A percentile compares a stretch with the other conserved stretches of the same genome.
phyloP scores from a whole-genome alignment of 768 basidiomycete species.

The Lentinula detonsa region DNA sequence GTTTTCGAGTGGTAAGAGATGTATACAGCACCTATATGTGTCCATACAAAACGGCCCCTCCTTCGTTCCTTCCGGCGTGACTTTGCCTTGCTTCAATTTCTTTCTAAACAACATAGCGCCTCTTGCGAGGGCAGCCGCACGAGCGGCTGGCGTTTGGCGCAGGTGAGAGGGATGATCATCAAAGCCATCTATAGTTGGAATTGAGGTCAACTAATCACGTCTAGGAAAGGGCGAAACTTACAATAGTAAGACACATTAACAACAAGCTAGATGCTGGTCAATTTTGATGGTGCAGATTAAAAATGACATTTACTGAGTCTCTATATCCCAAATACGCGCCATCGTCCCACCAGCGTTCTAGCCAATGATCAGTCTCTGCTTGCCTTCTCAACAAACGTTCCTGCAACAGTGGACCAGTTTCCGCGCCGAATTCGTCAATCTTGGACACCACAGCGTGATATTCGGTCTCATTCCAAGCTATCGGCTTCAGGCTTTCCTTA shows the following conservation, averaged over 20 bases:
- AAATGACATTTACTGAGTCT: constrained; percentile 55
- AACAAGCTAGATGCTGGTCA: constrained; percentile 46
- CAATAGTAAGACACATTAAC: constrained; percentile 96
- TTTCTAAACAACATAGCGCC: constrained; percentile 72
- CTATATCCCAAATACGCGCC: constrained; percentile 76
- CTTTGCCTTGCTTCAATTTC: constrained; percentile 56
- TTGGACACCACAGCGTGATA: constrained; percentile 46
- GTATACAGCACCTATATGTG: constrained; percentile 54
- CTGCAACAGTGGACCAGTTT: constrained; percentile 55
- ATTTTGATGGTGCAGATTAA: neutral
- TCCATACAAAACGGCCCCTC: constrained; percentile 82
- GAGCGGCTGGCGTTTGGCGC: constrained; percentile 48
- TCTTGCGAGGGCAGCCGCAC: constrained; percentile 69
- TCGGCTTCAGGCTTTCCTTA: constrained; percentile 64
- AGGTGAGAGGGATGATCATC: constrained; percentile 58
- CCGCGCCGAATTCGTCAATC: constrained; percentile 59
- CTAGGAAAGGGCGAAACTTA: constrained; percentile 23
- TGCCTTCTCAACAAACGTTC: constrained; percentile 50
- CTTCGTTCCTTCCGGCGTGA: constrained; percentile 60
- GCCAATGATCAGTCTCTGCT: constrained; percentile 65
- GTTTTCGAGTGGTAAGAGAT: neutral
- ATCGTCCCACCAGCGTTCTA: constrained; percentile 96
- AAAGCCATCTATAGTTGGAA: constrained; percentile 64
- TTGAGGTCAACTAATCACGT: neutral
- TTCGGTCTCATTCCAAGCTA: constrained; percentile 61